These are phyloP conservation scores for Cyberlindnera bimundalis DNA, from an alignment of 805 yeast genomes.

Conservation along the genomic window DNA sequence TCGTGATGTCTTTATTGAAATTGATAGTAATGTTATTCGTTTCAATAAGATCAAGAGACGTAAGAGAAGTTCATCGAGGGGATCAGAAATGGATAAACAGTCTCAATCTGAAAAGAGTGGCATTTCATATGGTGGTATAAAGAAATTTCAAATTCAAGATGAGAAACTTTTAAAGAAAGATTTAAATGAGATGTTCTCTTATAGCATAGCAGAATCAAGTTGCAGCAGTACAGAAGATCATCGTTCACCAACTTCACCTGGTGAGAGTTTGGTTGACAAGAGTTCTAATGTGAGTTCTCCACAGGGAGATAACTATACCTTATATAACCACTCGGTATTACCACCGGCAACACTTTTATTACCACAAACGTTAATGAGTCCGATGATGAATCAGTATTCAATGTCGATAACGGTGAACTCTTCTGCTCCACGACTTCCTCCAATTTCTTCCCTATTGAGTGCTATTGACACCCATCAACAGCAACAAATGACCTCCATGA, in stretches of 20 bases:
- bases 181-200: too few species aligned
- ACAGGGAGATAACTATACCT: constrained; percentile 1
- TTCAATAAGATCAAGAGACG: constrained; percentile 24
- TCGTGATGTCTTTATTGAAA: constrained; percentile 19
- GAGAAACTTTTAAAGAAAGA: too few species aligned
- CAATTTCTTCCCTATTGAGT: constrained; percentile 9
- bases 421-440: constrained; percentile 8
- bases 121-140: not conserved
- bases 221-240: too few species aligned
- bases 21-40: constrained; percentile 20
- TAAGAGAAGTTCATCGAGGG: constrained; percentile 10
- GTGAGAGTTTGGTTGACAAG: too few species aligned
- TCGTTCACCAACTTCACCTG: not conserved
- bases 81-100: too few species aligned
- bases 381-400: not conserved
- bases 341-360: not conserved
- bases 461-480: constrained; percentile 1
- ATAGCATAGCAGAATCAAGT: too few species aligned
- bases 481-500: too few species aligned
- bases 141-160: not conserved
- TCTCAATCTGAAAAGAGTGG: constrained; percentile 1
- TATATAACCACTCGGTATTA: not conserved
- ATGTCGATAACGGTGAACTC: not conserved
- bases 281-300: not conserved
- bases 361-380: not conserved